Base-by-base conservation (phyloP, 73 alveolate species). In the Tetrahymena borealis region DNA sequence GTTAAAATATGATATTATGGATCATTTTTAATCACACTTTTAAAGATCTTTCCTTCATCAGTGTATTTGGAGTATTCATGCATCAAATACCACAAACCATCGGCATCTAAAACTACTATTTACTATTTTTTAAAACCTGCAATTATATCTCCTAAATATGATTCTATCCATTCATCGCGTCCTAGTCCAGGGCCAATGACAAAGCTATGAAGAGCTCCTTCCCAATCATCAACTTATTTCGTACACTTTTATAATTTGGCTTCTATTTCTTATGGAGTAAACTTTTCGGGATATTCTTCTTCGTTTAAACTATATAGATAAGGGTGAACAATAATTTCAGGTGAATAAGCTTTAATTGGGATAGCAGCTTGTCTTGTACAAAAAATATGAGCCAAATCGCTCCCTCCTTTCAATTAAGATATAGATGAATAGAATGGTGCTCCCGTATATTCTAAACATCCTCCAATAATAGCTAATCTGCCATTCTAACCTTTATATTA, bases 401-500 rank as follows among this genome's bases (percentile, higher is more conserved):
- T 97, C 13, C 99, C 99, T 15, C 98, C 96, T 91, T 96, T 96
- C 79, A 98, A 94, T 18, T 98, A 79, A 4, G 99, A 92, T 4
- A 95, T 95, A 33, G 98, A 99, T 90, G 99, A 98, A 93, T 98
- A 98, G 93, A 91, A 98, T 8, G 99, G 99, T 18, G 99, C 99
- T 32, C 99, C 99, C 13, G 99, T 98, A 90, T 98, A 98, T 91
- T 98, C 99, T 39, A 96, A 90, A 7, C 99, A 98, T 15, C 99
- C 99, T 1, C 99, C 99, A 31, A 97, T 94, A 24, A 98, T 97
- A n/a, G 97, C 98, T 28, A 98, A 94, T 91, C 96, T 97, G 7
- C 99, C 99, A 94, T 96, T 97, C 90, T 95, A 94, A 24, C 99
- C 99, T 94, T 98, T 98, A 85, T 97, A 60, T 20, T 32, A 60